Evolutionary conservation across 2,329 filamentous ascomycete genomes (phyloP), one percentile per base, ranked within the genome.

Genomic region (Nannizziopsis barbatae): DNA sequence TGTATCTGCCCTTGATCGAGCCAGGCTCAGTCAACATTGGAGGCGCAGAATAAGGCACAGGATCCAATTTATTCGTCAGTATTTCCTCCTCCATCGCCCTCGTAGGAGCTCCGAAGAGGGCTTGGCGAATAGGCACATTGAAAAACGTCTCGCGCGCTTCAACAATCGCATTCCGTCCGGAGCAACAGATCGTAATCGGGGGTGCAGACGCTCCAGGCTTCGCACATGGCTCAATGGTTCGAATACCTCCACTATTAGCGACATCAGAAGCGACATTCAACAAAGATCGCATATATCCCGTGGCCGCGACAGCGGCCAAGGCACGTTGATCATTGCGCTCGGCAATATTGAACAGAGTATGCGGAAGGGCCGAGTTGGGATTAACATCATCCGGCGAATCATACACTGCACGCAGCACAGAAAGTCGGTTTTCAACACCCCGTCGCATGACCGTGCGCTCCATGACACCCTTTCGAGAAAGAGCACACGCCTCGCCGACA

Each of bases 1-100:
- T 95, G 68, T 89, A 96, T 18, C 85, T 80, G 55, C 81, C 79
- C 72, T 87, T 90, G 61, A 84, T 78, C 40, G 85, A 87, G 52
- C 85, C 81, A 0, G 92, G 89, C 32, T 75, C 70, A 2, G 92
- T 89, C 1, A 96, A 72, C 65, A 89, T 73, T 1, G 88, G 84
- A 58, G 82, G 81, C 32, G 75, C 68, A 18, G 76, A 72, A 53
- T 65, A 69, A 5, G 63, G 63, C 1, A 50, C 35, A 11, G 79
- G 71, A 4, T 86, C 79, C 7, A 87, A 64, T 66, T 86, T 86
- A 47, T 80, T 75, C 42, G 80, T 73, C n/a, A 96, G 70, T 4
- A 96, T 73, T 2, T 81, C 77, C 59, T 78, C 77, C 65, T 96
- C 87, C 52, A 90, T 66, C 44, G 68, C 66, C 72, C 58, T 75